Evolutionary conservation across 768 basidiomycete genomes (phyloP), one percentile per base, ranked within the genome.

Genomic region (Botryobasidium botryosum): DNA sequence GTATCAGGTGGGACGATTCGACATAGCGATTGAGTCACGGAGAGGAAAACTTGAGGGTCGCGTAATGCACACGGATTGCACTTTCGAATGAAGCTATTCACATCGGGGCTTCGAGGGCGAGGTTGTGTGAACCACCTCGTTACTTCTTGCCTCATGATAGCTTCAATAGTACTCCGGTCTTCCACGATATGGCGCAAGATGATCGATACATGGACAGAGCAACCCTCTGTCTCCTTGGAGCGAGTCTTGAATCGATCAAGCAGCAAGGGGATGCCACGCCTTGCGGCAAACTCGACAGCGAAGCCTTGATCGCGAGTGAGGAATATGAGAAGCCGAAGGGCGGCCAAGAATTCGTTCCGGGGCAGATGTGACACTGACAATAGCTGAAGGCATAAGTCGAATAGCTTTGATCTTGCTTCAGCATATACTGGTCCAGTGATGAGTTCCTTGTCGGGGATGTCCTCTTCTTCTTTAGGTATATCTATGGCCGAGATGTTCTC

Each of bases 171-270:
- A 2, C 62, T 56, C 2, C 67, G 54, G 51, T 90, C 85, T 61
- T 99, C 94, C 40, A 91, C 74, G 43, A 86, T 62, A 56, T 99
- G 94, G 5, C 94, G 79, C n/a, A 96, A 66, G 49, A 96, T 81
- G 54, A 80, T 82, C 33, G 78, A 76, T 44, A 88, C 72, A 58
- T 88, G 86, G 0, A 82, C 76, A 37, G 86, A 85, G 51, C 77
- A 79, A 17, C 80, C 77, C 20, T 57, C 57, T 2, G 61, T 50
- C 6, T 77, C 73, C 13, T 77, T 68, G 0, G 75, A 64, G 4
- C 68, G 63, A 15, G 66, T 62, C 51, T 73, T 51, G 52, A 90
- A 66, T 25, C 77, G 72, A 44, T 69, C 67, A 62, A 92, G 77
- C 17, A 94, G 64, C 17, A 67, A 57, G 0, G 60, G 48, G 12